Base-by-base conservation (phyloP, 2,329 filamentous ascomycete species). In the Xylaria sp. region DNA sequence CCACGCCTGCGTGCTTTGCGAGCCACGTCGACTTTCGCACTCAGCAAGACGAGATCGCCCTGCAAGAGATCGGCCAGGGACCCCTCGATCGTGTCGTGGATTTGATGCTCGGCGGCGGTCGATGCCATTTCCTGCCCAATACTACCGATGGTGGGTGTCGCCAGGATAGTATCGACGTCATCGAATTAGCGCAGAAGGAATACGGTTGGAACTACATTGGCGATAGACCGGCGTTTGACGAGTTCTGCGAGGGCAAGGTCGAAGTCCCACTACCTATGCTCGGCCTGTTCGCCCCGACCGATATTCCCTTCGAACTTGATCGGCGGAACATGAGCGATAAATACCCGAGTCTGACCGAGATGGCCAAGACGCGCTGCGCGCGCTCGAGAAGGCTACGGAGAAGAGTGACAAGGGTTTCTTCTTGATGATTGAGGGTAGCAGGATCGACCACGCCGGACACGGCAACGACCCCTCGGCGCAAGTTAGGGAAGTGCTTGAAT, bases 391-490 rank as follows among this genome's bases (percentile, higher is more conserved):
- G 62, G 95, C 94, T 0, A 97, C 95, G 0, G 83, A 86, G 72
- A 83, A 94, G 73, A 92, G 87, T 65, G 92, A 98, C 43, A 88
- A 96, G 77, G 95, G 95, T 4, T 99, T 98, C 82, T 99, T 99
- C 79, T 82, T 99, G 70, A 97, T 99, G 94, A 96, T 99, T 64
- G 95, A 99, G 78, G 95, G 94, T 4, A 96, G 92, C 71, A 86
- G 95, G 43, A 98, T 99, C 71, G 95, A 99, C 73, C 95, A 99
- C 75, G 94, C 95, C 3, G 95, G 93, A 6, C 92, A 95, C 74
- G 86, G 85, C 66, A 95, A 95, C 70, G 92, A 95, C 70, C 91
- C 92, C 0, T 91, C 90, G 9, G 90, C 92, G 0, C 92, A 95
- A 73, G 92, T 94, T 11, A 89, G 92, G 69, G 95, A 99, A 77